These are phyloP conservation scores for Apiospora hydei DNA, from an alignment of 2,329 filamentous ascomycete genomes.

Conservation along the genomic window DNA sequence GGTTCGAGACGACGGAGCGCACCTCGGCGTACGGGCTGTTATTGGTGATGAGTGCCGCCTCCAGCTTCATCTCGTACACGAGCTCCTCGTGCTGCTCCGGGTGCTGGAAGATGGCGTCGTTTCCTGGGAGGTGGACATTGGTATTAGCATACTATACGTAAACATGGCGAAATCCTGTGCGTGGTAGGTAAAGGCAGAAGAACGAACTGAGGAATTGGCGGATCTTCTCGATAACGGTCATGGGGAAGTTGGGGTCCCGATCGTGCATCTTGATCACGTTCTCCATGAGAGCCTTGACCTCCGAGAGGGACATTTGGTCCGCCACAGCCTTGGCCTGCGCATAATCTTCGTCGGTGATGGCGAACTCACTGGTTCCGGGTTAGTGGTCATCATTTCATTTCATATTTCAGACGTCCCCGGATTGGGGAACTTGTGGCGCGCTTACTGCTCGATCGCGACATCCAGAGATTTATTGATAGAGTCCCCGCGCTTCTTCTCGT, in stretches of 20 bases:
- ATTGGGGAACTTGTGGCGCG: neutral
- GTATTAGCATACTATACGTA: neutral
- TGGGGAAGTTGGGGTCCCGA: slow-evolving; percentile 53
- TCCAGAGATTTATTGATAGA: slow-evolving; percentile 7
- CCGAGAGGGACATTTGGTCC: slow-evolving; percentile 8
- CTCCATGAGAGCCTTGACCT: slow-evolving; percentile 42
- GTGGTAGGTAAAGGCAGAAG: neutral
- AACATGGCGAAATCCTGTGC: neutral
- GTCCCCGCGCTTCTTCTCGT: neutral
- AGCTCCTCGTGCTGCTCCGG: slow-evolving; percentile 56
- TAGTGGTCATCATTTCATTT: neutral
- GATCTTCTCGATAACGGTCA: slow-evolving; percentile 49
- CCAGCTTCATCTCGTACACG: slow-evolving; percentile 62
- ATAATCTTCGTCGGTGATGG: slow-evolving; percentile 22
- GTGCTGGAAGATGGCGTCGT: slow-evolving; percentile 51
- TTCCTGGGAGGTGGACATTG: slow-evolving; percentile 37
- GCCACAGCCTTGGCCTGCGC: slow-evolving; percentile 19
- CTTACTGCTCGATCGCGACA: slow-evolving; percentile 21
- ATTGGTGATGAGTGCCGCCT: slow-evolving; percentile 61
- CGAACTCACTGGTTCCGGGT: slow-evolving; percentile 17
- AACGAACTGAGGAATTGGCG: slow-evolving; percentile 43
- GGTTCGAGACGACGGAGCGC: slow-evolving; percentile 51
- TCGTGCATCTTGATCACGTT: slow-evolving; percentile 50
- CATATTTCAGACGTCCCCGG: no score
- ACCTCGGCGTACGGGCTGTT: slow-evolving; percentile 63